phyloP scores from a whole-genome alignment of 1,284 basidiomycete species.

The Cryptococcus wingfieldii region DNA sequence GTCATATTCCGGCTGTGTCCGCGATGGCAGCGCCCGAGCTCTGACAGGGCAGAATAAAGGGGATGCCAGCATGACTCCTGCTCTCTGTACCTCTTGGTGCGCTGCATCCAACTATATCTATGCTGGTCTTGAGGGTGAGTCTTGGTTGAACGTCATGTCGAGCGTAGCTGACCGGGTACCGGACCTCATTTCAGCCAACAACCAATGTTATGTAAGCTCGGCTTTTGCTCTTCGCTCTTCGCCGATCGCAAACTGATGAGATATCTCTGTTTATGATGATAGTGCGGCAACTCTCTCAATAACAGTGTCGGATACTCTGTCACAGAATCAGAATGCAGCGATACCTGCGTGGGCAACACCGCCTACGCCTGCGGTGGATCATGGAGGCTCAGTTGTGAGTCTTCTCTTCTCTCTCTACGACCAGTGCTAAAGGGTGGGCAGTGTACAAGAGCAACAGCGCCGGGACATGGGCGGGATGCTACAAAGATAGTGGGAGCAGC shows the following conservation, averaged over 20 bases:
- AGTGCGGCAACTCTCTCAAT: constrained; percentile 19
- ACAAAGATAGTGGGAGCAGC: not conserved
- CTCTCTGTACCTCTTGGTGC: constrained; percentile 14
- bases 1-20: constrained; percentile 13
- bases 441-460: constrained; percentile 6
- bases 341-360: constrained; percentile 29
- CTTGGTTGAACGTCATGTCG: too few species aligned
- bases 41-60: constrained; percentile 2
- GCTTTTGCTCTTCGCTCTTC: not conserved
- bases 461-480: too few species aligned
- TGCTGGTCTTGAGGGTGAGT: constrained; percentile 20
- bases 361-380: constrained; percentile 32
- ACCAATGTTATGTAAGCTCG: constrained; percentile 17
- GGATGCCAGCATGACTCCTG: constrained; percentile 8
- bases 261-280: too few species aligned
- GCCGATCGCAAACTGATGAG: not conserved
- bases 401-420: not conserved
- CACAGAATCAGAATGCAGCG: constrained; percentile 23
- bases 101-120: constrained; percentile 11
- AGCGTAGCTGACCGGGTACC: not conserved
- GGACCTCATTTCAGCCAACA: constrained; percentile 8
- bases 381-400: too few species aligned
- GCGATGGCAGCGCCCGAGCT: constrained; percentile 10
- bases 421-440: too few species aligned
- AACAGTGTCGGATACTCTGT: constrained; percentile 4